phyloP scores from a whole-genome alignment of 2,329 filamentous ascomycete species.

The Diaporthe sp. region DNA sequence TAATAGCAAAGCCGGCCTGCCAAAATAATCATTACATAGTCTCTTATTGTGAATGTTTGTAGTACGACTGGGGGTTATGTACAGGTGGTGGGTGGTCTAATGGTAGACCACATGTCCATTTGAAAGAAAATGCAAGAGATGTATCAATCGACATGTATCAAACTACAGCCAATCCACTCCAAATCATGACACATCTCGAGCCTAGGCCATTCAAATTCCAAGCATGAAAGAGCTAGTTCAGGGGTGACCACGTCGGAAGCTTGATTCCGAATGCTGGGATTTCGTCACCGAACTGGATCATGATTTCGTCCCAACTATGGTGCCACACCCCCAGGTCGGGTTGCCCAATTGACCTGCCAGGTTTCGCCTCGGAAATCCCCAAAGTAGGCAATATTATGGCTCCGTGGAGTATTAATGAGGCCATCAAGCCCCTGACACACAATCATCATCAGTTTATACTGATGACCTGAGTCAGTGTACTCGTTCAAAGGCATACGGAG shows the following conservation, averaged over 20 bases:
- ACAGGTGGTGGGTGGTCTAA: background rate
- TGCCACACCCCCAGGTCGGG: background rate
- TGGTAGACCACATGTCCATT: background rate
- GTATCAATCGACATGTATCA: background rate
- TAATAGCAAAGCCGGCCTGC: too few species aligned
- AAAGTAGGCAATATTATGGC: background rate
- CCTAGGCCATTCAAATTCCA: background rate
- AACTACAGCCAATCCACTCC: too few species aligned
- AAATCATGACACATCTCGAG: background rate
- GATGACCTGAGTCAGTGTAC: background rate
- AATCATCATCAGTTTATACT: background rate
- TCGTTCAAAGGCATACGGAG: background rate
- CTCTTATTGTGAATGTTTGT: background rate
- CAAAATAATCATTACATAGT: background rate
- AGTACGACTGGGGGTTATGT: background rate
- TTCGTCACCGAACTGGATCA: background rate
- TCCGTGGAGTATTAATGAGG: background rate
- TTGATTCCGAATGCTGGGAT: background rate
- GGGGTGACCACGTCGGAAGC: background rate
- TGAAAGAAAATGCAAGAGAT: too few species aligned
- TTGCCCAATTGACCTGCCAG: background rate
- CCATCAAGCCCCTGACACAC: too few species aligned
- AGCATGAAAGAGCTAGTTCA: background rate
- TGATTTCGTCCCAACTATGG: slow-evolving; percentile 2
- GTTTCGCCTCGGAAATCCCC: background rate